Base-by-base conservation (phyloP, 495 filamentous ascomycete species). In the Penicillium turbatum region DNA sequence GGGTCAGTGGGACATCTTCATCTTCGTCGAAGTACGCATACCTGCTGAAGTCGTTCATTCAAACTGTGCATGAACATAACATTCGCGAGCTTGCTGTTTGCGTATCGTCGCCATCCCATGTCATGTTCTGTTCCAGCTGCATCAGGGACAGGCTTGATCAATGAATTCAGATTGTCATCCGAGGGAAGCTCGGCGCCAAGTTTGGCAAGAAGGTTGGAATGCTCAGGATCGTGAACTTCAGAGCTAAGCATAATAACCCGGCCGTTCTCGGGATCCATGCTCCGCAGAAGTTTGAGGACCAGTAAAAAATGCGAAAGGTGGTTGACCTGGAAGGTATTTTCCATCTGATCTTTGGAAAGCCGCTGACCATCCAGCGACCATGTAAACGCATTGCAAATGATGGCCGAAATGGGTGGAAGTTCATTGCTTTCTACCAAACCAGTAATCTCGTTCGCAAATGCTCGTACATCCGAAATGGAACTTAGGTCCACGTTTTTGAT, bases 341-440 rank as follows among this genome's bases (percentile, higher is more conserved):
- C 75, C 47, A 70, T 72, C 1, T 66, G 68, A 49, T 80, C 77
- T 30, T 68, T 62, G 1, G 57, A 56, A 19, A 57, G 24, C 21
- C 48, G 15, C n/a, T 39, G 43, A 9, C 47, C 54, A 9, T 64
- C 51, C 4, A 63, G 24, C 24, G 56, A 55, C 60, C 60, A 66
- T 16, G 71, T 72, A 32, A 72, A 72, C 1, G 77, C 75, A 34
- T 76, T 72, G 43, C 76, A 67, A 8, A 82, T 62, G 6, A 79
- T 63, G 15, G 71, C 70, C 0, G 64, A 62, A 42, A 79, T 72
- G 0, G 68, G 70, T 2, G 76, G 74, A 43, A 77, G 61, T 6
- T 61, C 54, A 31, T 68, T 70, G 2, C 54, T 62, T 17, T 62
- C 64, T 21, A 78, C 71, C 16, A 59, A 49, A 15, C 37, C 30